Conservation (phyloP, 1,284 basidiomycete species). For the Sporisorium scitamineum region DNA sequence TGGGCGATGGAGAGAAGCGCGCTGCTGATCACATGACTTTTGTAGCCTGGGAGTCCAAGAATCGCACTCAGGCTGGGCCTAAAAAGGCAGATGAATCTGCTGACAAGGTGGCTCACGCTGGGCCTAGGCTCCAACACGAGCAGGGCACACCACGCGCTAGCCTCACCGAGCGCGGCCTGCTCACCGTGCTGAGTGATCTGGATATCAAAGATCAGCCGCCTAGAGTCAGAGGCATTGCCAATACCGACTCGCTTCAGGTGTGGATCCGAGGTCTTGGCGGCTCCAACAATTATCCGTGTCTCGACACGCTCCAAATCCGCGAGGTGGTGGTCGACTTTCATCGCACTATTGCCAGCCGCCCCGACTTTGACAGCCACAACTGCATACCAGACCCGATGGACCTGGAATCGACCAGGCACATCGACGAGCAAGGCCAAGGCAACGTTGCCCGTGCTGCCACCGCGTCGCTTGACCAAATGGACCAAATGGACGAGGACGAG, state of each 20-base stretch:
- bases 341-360: not conserved
- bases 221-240: not conserved
- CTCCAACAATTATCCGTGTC: conserved; percentile 3
- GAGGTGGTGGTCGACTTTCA: not conserved
- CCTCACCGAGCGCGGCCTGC: not conserved
- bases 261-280: not conserved
- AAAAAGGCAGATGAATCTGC: not conserved
- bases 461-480: too few species aligned
- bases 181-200: conserved; percentile 7
- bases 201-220: not conserved
- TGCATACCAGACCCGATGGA: conserved; percentile 2
- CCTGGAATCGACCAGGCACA: not conserved
- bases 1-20: not conserved
- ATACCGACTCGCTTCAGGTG: not conserved
- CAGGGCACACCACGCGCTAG: not conserved
- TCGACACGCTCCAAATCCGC: not conserved
- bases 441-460: too few species aligned
- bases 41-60: conserved; percentile 12
- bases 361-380: not conserved
- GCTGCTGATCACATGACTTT: conserved; percentile 3
- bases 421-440: too few species aligned
- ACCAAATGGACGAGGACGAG: too few species aligned
- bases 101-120: conserved; percentile 1
- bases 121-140: not conserved
- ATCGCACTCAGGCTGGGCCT: not conserved